Base-by-base conservation (phyloP, 192 early-diverging fungal species). In the Coemansia sp. region DNA sequence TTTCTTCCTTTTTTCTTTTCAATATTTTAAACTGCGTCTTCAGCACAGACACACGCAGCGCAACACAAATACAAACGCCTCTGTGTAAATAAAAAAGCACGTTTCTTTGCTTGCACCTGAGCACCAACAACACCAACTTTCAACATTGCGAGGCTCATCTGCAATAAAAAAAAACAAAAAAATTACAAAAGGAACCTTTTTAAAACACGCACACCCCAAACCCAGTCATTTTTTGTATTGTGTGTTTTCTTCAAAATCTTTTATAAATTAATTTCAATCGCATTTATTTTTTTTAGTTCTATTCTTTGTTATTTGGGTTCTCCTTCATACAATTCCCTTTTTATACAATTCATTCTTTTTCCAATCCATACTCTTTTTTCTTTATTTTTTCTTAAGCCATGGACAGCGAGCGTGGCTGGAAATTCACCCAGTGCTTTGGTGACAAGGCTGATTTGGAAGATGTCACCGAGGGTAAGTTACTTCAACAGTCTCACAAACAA, bases 361-460 rank as follows among this genome's bases (percentile, higher is more conserved):
- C 35, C 32, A 7, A 43, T 48, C 12, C 39, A 53, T 20, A 15
- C 28, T 34, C 52, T 66, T 66, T n/a, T 33, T 51, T 39, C 43
- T 51, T 63, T 63, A 18, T 12, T 52, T 48, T 41, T 22, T 65
- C 38, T 20, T 55, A 38, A 69, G 28, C 67, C 61, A 84, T 84
- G 81, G 81, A 84, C 68, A 78, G 76, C 66, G 76, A 84, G 74
- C 76, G 74, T 63, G 86, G 83, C 38, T 94, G 93, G 93, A 93
- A 95, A 77, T 99, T 99, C 81, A 95, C 96, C 45, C 97, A 99
- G 86, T 99, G 97, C 85, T 99, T 99, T 86, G 97, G 97, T 61
- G 97, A 99, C 86, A 99, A 99, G 83, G 94, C 94, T 55, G 97
- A 99, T 65, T 90, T 95, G 60, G 97, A 99, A 65, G 97, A 99